Evolutionary conservation across 78 protist genomes (phyloP).

Genomic region (Isochrysis galbana): DNA sequence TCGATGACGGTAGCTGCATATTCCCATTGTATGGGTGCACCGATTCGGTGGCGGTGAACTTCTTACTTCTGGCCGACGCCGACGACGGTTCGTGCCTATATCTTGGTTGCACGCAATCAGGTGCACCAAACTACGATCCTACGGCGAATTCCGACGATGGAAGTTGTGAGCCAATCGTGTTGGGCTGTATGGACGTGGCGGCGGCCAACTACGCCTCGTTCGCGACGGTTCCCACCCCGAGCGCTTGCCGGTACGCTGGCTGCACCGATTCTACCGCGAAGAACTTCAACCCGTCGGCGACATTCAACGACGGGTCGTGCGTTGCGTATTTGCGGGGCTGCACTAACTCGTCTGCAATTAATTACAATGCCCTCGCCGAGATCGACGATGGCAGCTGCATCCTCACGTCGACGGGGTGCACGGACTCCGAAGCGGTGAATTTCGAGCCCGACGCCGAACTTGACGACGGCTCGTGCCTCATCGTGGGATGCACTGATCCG

Average conservation of each 20-base stretch:
- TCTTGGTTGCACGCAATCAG: background rate
- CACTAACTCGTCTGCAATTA: background rate
- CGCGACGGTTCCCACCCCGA: background rate
- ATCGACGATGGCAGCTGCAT: background rate
- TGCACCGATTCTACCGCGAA: constrained; percentile 3
- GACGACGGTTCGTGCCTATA: constrained; percentile 12
- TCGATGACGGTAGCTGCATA: background rate
- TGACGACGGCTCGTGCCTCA: background rate
- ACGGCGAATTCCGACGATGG: constrained; percentile 8
- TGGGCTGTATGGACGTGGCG: background rate
- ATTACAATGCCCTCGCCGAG: background rate
- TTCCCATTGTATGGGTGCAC: background rate
- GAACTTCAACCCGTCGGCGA: background rate
- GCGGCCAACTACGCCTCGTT: background rate
- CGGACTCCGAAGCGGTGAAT: background rate
- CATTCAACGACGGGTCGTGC: background rate
- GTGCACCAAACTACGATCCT: background rate
- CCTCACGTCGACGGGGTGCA: background rate
- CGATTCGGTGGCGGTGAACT: background rate
- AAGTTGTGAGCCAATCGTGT: background rate
- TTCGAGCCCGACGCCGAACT: background rate
- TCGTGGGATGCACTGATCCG: background rate
- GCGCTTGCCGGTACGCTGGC: background rate
- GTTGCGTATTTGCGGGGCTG: background rate
- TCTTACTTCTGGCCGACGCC: background rate